phyloP scores from a whole-genome alignment of 495 filamentous ascomycete species.

The Lichenothelia convexa region DNA sequence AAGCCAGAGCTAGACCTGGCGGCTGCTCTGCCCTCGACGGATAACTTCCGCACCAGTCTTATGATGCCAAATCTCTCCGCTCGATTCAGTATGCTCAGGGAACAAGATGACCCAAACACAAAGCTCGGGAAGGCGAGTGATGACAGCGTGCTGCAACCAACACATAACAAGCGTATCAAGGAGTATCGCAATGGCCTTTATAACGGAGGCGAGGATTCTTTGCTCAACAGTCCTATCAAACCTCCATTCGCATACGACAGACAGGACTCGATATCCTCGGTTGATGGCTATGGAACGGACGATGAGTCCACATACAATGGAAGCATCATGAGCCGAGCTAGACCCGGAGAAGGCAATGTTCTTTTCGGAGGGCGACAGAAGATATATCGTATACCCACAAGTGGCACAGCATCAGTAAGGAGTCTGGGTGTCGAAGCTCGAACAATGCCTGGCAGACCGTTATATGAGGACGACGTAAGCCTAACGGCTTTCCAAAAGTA shows the following conservation, averaged over 20 bases:
- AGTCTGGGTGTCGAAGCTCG: constrained; percentile 22
- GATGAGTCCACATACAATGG: constrained; percentile 40
- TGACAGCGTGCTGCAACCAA: constrained; percentile 75
- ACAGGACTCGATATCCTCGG: constrained; percentile 35
- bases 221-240: constrained; percentile 46
- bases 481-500: constrained; percentile 63
- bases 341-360: constrained; percentile 79
- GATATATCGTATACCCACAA: constrained; percentile 68
- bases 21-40: constrained; percentile 54
- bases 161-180: constrained; percentile 48
- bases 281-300: constrained; percentile 46
- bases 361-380: constrained; percentile 94
- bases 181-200: constrained; percentile 39
- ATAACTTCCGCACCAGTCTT: constrained; percentile 92
- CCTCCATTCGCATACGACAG: constrained; percentile 34
- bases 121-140: constrained; percentile 86
- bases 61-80: constrained; percentile 90
- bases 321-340: constrained; percentile 68
- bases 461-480: constrained; percentile 76
- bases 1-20: constrained; percentile 55
- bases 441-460: constrained; percentile 42
- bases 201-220: constrained; percentile 80
- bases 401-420: constrained; percentile 25
- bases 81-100: constrained; percentile 87
- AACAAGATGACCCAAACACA: constrained; percentile 78